phyloP scores from a whole-genome alignment of 129 eudicot species.

The Tagetes patula region DNA sequence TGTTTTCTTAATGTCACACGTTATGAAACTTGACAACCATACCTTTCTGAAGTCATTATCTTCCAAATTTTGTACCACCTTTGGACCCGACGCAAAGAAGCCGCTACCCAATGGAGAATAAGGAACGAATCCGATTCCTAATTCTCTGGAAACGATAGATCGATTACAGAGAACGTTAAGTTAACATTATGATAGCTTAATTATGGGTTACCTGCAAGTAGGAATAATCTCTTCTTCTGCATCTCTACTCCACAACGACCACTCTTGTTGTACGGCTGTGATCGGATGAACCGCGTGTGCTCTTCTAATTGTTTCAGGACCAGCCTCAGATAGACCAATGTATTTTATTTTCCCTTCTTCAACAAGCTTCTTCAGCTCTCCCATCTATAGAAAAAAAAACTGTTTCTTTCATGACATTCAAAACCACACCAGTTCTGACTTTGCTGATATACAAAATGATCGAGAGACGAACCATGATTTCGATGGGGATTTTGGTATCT shows the following conservation, averaged over 20 bases:
- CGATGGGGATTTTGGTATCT: constrained; percentile 49
- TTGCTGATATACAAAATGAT: too few species aligned
- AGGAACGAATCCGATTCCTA: constrained; percentile 72
- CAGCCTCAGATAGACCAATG: constrained; percentile 64
- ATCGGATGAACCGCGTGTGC: constrained; percentile 76
- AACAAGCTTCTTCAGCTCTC: constrained; percentile 66
- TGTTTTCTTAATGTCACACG: too few species aligned
- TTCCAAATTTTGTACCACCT: constrained; percentile 44
- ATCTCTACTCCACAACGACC: constrained; percentile 79
- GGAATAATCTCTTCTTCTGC: constrained; percentile 59
- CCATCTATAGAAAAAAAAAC: constrained; percentile 40
- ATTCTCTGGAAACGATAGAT: constrained; percentile 37
- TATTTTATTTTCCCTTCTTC: constrained; percentile 67
- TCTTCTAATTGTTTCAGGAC: constrained; percentile 58
- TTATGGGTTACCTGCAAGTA: constrained; percentile 52
- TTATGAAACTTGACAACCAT: neutral
- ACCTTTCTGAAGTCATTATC: constrained; percentile 61
- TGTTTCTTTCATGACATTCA: too few species aligned
- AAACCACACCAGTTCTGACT: too few species aligned
- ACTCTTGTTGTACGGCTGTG: constrained; percentile 61
- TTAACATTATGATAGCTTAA: constrained; percentile 2
- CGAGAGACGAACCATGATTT: constrained; percentile 38
- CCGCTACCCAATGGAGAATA: constrained; percentile 62
- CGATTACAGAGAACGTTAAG: too few species aligned
- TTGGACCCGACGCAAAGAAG: constrained; percentile 49